Evolutionary conservation across 768 basidiomycete species (phyloP), one percentile per base, ranked within the genome.

Genomic region (Lactarius indigo): DNA sequence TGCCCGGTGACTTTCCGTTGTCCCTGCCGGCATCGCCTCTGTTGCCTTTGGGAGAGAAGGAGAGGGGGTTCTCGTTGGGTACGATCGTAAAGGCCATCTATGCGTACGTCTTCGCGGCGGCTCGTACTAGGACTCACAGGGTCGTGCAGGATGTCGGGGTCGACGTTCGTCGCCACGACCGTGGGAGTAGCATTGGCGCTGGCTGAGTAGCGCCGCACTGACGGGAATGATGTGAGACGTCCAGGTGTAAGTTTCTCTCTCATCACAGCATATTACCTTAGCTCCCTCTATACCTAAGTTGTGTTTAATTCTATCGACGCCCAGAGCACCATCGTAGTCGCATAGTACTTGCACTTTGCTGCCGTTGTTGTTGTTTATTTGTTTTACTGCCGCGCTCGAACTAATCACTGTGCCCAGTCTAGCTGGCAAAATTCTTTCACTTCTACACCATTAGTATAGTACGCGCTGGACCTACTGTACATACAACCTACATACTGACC

Each of bases 81-180:
- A 44, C 56, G 7, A n/a, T 61, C n/a, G 57, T 20, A 26, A 69
- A 55, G 41, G 54, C 23, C 12, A 20, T 66, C 3, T 55, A 63
- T 23, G 30, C 64, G 47, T 66, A 69, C 13, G 28, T 69, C 13
- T 64, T 61, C 56, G 23, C 57, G 5, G 35, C 15, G 31, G 28
- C 7, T 10, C 20, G 28, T 28, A 30, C 17, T 1, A 18, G 26
- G 13, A 28, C 57, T n/a, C 28, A 31, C 31, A 26, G 54, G 55
- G 28, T 26, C 28, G 15, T n/a, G 54, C 44, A 52, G 50, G 50
- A 17, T 6, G 13, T 13, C 0, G 50, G 26, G 23, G 26, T 26
- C 0, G 50, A 26, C 13, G 50, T 7, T 57, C 9, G 30, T 26
- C 56, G 31, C 13, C 31, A 35, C 33, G 33, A 6, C 12, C 55